A percentile compares a stretch with the other conserved stretches of the same genome.
Evolutionary conservation across 2,329 filamentous ascomycete species (phyloP).

Genomic region (Penicillium occitanis): DNA sequence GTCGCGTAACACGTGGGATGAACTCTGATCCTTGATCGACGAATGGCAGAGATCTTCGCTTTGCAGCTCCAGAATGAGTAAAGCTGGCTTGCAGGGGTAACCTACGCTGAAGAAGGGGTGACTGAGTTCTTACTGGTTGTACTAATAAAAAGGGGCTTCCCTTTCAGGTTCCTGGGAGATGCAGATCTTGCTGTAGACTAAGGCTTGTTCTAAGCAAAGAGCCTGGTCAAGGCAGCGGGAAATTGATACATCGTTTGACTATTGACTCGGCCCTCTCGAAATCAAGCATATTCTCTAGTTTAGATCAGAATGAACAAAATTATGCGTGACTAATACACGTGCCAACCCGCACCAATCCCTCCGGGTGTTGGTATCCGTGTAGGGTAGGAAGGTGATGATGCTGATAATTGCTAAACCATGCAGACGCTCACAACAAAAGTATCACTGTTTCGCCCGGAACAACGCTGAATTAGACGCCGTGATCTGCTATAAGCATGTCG

Average conservation of each 20-base stretch:
- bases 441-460: not conserved
- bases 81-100: not conserved
- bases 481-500: not conserved
- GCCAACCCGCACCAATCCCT: too few species aligned
- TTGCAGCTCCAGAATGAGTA: constrained; percentile 1
- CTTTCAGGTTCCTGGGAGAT: not conserved
- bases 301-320: not conserved
- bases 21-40: not conserved
- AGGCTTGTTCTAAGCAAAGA: not conserved
- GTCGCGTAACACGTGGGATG: not conserved
- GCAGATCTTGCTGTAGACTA: not conserved
- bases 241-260: not conserved
- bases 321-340: not conserved
- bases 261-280: not conserved
- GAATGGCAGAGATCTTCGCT: not conserved
- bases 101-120: not conserved
- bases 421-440: not conserved
- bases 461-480: not conserved
- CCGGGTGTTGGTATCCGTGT: not conserved
- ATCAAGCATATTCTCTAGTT: not conserved
- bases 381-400: not conserved
- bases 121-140: not conserved
- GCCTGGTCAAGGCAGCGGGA: not conserved
- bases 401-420: not conserved
- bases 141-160: not conserved